Evolutionary conservation across 768 basidiomycete genomes (phyloP).

Genomic region (Gloeostereum incarnatum): DNA sequence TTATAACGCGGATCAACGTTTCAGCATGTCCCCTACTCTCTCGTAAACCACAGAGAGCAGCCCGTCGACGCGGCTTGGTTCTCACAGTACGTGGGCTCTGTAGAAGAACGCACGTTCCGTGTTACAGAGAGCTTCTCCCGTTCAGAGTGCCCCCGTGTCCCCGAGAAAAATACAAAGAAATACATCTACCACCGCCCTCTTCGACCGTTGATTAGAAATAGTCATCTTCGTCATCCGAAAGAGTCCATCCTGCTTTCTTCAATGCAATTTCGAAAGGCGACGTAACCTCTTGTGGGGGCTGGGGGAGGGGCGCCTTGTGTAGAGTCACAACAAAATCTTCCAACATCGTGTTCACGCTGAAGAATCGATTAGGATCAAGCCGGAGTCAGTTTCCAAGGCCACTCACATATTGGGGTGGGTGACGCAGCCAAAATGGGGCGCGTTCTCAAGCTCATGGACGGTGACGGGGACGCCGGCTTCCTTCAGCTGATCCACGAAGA

Average conservation of each 20-base stretch:
- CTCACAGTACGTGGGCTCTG: too few relatives aligned
- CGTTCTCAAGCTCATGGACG: constrained; percentile 15
- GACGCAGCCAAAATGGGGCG: constrained; percentile 26
- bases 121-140: too few relatives aligned
- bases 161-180: too few relatives aligned
- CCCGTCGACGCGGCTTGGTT: too few relatives aligned
- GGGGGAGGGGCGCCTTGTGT: constrained; percentile 10
- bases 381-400: not conserved
- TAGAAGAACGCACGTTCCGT: too few relatives aligned
- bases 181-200: too few relatives aligned
- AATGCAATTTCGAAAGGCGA: constrained; percentile 22
- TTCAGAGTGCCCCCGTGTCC: too few relatives aligned
- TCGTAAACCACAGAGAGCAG: too few relatives aligned
- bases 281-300: constrained; percentile 11
- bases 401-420: constrained; percentile 22
- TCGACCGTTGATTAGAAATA: not conserved
- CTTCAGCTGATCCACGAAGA: constrained; percentile 14
- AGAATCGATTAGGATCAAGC: not conserved
- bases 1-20: too few relatives aligned
- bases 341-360: constrained; percentile 19
- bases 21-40: too few relatives aligned
- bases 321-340: constrained; percentile 17
- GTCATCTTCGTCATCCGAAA: constrained; percentile 8
- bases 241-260: constrained; percentile 15
- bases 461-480: constrained; percentile 19